Conservation (phyloP, 2,329 filamentous ascomycete species). For the Elsinoe fawcettii region DNA sequence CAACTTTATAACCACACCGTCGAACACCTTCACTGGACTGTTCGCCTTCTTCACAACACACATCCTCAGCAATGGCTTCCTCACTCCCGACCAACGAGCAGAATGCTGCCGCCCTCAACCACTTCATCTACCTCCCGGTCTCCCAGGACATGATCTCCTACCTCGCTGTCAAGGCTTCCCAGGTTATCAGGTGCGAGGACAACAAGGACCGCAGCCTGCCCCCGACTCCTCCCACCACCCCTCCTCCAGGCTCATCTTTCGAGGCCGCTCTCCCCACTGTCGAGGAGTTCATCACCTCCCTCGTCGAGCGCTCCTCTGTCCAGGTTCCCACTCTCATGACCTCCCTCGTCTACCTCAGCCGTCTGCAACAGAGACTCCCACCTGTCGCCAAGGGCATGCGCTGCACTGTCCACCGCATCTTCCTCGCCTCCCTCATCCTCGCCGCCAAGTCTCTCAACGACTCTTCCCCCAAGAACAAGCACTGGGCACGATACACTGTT, state of each 20-base stretch:
- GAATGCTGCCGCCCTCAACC: constrained; percentile 68
- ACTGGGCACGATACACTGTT: constrained; percentile 91
- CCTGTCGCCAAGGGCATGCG: constrained; percentile 92
- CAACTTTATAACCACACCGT: constrained; percentile 14
- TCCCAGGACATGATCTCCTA: constrained; percentile 69
- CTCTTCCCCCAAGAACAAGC: constrained; percentile 99
- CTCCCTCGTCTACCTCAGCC: constrained; percentile 83
- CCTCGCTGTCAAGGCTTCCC: constrained; percentile 63
- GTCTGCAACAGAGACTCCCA: constrained; percentile 76
- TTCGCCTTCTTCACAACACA: constrained; percentile 14
- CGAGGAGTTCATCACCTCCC: constrained; percentile 82
- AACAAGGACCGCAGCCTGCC: constrained; percentile 40
- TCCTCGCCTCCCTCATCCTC: constrained; percentile 75
- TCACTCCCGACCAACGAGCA: constrained; percentile 36
- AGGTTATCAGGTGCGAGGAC: constrained; percentile 71
- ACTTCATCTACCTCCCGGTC: constrained; percentile 72
- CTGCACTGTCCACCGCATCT: constrained; percentile 96
- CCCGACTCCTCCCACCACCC: constrained; percentile 53
- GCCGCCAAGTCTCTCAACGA: constrained; percentile 98
- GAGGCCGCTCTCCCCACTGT: constrained; percentile 61
- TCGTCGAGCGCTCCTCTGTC: constrained; percentile 88
- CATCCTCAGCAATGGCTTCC: constrained; percentile 35
- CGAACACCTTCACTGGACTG: constrained; percentile 17
- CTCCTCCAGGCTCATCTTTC: constrained; percentile 43
- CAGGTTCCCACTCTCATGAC: constrained; percentile 98